Percentiles rank a stretch among this genome's conserved stretches.
Evolutionary conservation across 208 protist species (phyloP).

Genomic region (Chromosphaera perkinsii): DNA sequence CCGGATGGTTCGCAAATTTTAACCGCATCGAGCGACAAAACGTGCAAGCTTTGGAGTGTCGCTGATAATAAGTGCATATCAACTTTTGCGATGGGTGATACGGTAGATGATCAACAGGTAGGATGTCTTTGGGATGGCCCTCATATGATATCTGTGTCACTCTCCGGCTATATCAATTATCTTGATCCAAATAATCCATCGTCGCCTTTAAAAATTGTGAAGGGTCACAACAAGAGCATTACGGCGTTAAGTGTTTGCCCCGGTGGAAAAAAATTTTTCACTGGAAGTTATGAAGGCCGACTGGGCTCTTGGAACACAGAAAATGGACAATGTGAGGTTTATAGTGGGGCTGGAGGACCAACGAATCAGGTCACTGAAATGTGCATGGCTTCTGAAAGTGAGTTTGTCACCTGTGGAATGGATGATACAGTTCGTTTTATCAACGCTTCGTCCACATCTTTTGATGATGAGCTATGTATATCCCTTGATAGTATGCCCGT

Average conservation of each 20-base stretch:
- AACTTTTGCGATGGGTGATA: constrained; percentile 45
- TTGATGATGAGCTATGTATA: not conserved
- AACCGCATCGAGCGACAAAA: constrained; percentile 65
- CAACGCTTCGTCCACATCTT: not conserved
- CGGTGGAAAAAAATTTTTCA: constrained; percentile 42
- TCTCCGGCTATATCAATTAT: constrained; percentile 59
- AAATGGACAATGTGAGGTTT: constrained; percentile 29
- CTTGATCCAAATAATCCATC: constrained; percentile 50
- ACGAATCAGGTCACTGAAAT: constrained; percentile 47
- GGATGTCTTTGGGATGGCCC: constrained; percentile 62
- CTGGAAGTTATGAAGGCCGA: constrained; percentile 42
- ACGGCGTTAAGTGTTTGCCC: constrained; percentile 45
- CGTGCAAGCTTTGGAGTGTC: constrained; percentile 64
- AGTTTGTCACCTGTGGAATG: constrained; percentile 41
- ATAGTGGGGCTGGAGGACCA: constrained; percentile 51
- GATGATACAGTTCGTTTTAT: constrained; percentile 54
- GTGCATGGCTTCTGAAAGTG: not conserved
- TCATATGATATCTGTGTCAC: constrained; percentile 51
- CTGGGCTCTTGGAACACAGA: constrained; percentile 49
- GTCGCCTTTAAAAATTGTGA: constrained; percentile 35
- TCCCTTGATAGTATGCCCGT: not conserved
- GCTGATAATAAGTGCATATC: not conserved
- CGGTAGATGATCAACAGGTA: constrained; percentile 62
- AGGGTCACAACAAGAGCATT: constrained; percentile 62
- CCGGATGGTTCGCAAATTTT: constrained; percentile 47